phyloP scores from a whole-genome alignment of 2,329 filamentous ascomycete species.

The Colletotrichum zoysiae region DNA sequence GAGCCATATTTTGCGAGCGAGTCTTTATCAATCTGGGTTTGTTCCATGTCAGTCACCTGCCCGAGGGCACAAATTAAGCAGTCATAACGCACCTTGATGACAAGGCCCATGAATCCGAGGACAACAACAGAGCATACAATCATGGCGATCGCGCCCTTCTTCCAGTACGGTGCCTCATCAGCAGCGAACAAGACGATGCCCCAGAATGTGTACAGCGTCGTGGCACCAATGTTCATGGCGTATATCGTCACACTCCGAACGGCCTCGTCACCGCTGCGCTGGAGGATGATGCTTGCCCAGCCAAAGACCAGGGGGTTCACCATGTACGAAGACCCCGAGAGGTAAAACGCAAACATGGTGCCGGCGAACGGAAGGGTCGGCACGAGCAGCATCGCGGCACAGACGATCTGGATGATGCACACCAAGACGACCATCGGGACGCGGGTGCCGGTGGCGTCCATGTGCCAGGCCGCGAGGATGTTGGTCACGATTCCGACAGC shows the following conservation, averaged over 20 bases:
- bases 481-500: slow-evolving; percentile 50
- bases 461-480: slow-evolving; percentile 52
- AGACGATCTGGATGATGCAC: slow-evolving; percentile 50
- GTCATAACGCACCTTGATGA: slow-evolving; percentile 31
- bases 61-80: not conserved
- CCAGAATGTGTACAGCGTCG: slow-evolving; percentile 56
- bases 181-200: slow-evolving; percentile 53
- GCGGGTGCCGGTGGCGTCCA: slow-evolving; percentile 52
- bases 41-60: not conserved
- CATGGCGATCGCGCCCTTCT: slow-evolving; percentile 54
- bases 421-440: slow-evolving; percentile 52
- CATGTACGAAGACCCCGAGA: slow-evolving; percentile 55
- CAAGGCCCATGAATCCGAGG: slow-evolving; percentile 35
- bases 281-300: slow-evolving; percentile 55
- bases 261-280: slow-evolving; percentile 54
- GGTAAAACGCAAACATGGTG: slow-evolving; percentile 49
- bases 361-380: slow-evolving; percentile 48
- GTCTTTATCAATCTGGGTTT: not conserved
- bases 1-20: slow-evolving; percentile 17
- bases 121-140: slow-evolving; percentile 44
- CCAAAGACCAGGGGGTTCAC: slow-evolving; percentile 56
- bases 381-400: slow-evolving; percentile 50
- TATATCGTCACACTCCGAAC: slow-evolving; percentile 53
- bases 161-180: slow-evolving; percentile 53
- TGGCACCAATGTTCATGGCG: slow-evolving; percentile 54